These are phyloP conservation scores for Fraxinus floribunda DNA, from an alignment of 305 asterid species.

Conservation along the genomic window DNA sequence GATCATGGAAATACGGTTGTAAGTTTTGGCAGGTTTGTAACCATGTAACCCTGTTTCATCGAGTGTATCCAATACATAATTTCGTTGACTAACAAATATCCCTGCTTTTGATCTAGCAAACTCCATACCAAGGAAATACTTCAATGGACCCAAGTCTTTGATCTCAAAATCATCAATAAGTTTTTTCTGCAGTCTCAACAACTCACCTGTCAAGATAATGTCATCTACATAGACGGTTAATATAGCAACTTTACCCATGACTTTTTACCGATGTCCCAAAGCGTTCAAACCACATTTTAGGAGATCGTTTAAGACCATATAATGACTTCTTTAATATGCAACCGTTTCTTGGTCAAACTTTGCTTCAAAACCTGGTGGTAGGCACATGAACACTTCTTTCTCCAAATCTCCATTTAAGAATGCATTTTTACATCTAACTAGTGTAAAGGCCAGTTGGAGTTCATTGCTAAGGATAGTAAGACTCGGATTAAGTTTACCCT, in stretches of 20 bases:
- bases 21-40: too few relatives aligned
- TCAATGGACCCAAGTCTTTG: too few relatives aligned
- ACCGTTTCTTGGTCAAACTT: neutral
- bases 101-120: too few relatives aligned
- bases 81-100: too few relatives aligned
- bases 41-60: too few relatives aligned
- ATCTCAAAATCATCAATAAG: too few relatives aligned
- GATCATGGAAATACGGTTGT: too few relatives aligned
- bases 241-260: neutral
- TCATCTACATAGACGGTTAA: too few relatives aligned
- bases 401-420: neutral
- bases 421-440: neutral
- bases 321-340: neutral
- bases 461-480: neutral
- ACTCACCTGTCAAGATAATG: too few relatives aligned
- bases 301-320: neutral
- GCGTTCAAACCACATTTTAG: neutral
- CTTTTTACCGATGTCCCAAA: neutral
- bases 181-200: too few relatives aligned
- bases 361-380: neutral
- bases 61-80: too few relatives aligned
- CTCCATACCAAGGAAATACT: too few relatives aligned
- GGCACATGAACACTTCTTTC: neutral
- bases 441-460: neutral
- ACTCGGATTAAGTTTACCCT: neutral